Percentiles rank a stretch among this genome's conserved stretches.
Conservation (phyloP, 1,284 basidiomycete genomes). For the Apiotrichum akiyoshidainum region DNA sequence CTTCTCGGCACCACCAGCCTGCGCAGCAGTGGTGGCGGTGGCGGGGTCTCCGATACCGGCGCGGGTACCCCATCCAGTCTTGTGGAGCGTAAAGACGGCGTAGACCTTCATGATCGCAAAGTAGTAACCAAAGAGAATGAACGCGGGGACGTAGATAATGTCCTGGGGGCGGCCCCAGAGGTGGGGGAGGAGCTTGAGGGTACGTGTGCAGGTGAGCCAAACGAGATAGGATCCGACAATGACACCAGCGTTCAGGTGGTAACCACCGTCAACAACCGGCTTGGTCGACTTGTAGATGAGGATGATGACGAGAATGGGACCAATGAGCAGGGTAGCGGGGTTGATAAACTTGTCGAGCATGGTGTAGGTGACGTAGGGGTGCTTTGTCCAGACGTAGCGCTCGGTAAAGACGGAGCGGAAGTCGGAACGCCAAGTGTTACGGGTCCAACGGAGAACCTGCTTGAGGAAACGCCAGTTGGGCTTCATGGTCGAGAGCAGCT, state of each 20-base stretch:
- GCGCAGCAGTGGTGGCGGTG: slow-evolving; percentile 40
- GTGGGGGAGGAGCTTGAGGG: slow-evolving; percentile 81
- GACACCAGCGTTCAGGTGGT: slow-evolving; percentile 87
- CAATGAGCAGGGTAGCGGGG: slow-evolving; percentile 78
- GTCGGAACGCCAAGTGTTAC: slow-evolving; percentile 90
- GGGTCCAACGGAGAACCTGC: slow-evolving; percentile 85
- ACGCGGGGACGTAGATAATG: slow-evolving; percentile 84
- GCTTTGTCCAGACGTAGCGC: slow-evolving; percentile 76
- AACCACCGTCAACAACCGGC: slow-evolving; percentile 66
- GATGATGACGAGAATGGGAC: slow-evolving; percentile 70
- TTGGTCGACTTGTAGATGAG: slow-evolving; percentile 75
- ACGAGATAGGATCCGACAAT: slow-evolving; percentile 67
- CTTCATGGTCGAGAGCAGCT: slow-evolving; percentile 88
- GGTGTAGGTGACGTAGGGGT: slow-evolving; percentile 86
- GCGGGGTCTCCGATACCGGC: slow-evolving; percentile 75
- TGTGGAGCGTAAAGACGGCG: slow-evolving; percentile 74
- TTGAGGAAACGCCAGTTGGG: slow-evolving; percentile 92
- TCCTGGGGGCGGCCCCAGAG: slow-evolving; percentile 79
- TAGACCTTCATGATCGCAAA: slow-evolving; percentile 79
- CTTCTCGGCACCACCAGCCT: slow-evolving; percentile 18
- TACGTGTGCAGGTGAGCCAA: slow-evolving; percentile 78
- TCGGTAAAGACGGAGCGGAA: slow-evolving; percentile 83
- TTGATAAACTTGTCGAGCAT: slow-evolving; percentile 94
- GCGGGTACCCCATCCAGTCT: slow-evolving; percentile 89
- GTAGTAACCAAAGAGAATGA: slow-evolving; percentile 79